Conservation (phyloP, 192 early-diverging fungal genomes). For the Physocladia obscura region DNA sequence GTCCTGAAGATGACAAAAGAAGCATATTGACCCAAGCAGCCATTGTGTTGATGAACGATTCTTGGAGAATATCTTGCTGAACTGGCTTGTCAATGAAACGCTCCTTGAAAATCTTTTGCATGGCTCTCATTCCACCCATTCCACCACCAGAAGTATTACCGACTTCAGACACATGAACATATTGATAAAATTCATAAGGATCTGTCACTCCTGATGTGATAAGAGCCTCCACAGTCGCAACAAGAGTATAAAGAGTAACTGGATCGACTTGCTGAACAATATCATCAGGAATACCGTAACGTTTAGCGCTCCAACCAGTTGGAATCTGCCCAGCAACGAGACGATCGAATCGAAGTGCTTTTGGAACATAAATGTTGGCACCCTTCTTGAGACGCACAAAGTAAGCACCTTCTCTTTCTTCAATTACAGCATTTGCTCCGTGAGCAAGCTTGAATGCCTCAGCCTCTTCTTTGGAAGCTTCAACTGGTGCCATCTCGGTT, state of each 20-base stretch:
- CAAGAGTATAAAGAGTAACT: slow-evolving; percentile 84
- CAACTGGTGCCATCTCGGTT: slow-evolving; percentile 83
- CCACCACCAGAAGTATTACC: slow-evolving; percentile 89
- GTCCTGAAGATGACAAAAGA: slow-evolving; percentile 86
- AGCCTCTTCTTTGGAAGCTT: slow-evolving; percentile 84
- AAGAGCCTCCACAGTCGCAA: slow-evolving; percentile 90
- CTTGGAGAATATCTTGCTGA: slow-evolving; percentile 91
- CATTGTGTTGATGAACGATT: slow-evolving; percentile 94
- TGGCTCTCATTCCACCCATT: slow-evolving; percentile 81
- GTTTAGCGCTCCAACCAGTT: slow-evolving; percentile 89
- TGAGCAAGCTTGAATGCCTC: slow-evolving; percentile 79
- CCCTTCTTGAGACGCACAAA: slow-evolving; percentile 82
- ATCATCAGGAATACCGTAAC: slow-evolving; percentile 90
- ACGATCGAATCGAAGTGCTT: slow-evolving; percentile 89
- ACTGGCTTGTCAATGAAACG: slow-evolving; percentile 79
- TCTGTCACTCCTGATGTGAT: slow-evolving; percentile 89
- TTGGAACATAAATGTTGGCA: slow-evolving; percentile 84
- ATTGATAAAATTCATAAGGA: slow-evolving; percentile 95
- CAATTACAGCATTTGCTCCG: slow-evolving; percentile 74
- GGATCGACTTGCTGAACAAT: slow-evolving; percentile 89
- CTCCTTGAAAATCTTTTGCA: slow-evolving; percentile 74
- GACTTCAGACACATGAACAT: slow-evolving; percentile 91
- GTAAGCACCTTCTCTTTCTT: slow-evolving; percentile 70
- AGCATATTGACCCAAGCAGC: slow-evolving; percentile 97
- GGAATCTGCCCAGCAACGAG: slow-evolving; percentile 90